Percentiles rank a stretch among this genome's conserved stretches.
phyloP scores from a whole-genome alignment of 2,329 filamentous ascomycete species.

The Neofusicoccum cordaticola region DNA sequence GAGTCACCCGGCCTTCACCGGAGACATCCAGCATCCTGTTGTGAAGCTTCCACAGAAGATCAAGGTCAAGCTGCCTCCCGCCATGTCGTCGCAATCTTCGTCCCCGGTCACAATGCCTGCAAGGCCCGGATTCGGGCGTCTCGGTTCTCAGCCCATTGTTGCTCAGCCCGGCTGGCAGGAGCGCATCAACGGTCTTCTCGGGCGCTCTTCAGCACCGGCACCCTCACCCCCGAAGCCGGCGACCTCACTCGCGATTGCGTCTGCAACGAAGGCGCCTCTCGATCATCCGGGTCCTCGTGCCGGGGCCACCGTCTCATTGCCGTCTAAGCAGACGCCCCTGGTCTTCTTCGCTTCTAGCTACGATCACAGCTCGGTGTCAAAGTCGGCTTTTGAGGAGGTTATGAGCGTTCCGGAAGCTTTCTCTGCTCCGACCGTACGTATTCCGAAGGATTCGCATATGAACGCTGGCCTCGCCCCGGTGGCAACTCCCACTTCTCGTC shows the following conservation, averaged over 20 bases:
- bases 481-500: background rate
- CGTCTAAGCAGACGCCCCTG: background rate
- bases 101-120: slow-evolving; percentile 42
- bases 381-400: slow-evolving; percentile 13
- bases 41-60: slow-evolving; percentile 70
- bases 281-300: background rate
- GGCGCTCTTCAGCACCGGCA: background rate
- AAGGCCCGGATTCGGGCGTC: slow-evolving; percentile 22
- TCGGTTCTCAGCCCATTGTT: slow-evolving; percentile 38
- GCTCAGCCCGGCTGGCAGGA: slow-evolving; percentile 66
- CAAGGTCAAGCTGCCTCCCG: slow-evolving; percentile 76
- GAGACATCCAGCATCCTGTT: slow-evolving; percentile 62
- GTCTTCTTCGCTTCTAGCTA: background rate
- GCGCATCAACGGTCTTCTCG: slow-evolving; percentile 72
- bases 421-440: slow-evolving; percentile 5
- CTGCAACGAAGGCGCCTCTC: slow-evolving; percentile 13
- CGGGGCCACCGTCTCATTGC: slow-evolving; percentile 12
- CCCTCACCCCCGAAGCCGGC: slow-evolving; percentile 9
- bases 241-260: background rate
- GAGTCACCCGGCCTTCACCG: slow-evolving; percentile 70
- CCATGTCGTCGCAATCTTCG: slow-evolving; percentile 36
- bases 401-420: slow-evolving; percentile 16
- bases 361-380: background rate
- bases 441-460: slow-evolving; percentile 12
- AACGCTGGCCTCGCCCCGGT: slow-evolving; percentile 10